Evolutionary conservation across 202 grass and related monocot species (phyloP).

Genomic region (Panicum virgatum): DNA sequence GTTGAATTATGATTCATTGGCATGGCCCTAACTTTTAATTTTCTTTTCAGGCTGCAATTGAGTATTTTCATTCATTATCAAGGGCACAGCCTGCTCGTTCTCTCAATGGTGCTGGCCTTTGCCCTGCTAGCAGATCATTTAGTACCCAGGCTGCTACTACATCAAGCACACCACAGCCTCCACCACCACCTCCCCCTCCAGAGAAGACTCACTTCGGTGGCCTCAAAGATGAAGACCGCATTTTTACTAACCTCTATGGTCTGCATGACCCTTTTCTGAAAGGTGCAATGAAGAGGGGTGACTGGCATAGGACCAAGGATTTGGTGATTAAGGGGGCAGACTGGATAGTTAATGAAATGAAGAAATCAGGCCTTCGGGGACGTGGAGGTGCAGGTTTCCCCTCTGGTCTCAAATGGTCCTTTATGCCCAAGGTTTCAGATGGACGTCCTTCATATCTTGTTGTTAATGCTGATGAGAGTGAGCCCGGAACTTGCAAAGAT

Average conservation of each 20-base stretch:
- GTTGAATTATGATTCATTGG: slow-evolving; percentile 6
- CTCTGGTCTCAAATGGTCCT: slow-evolving; percentile 97
- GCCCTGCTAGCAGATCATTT: slow-evolving; percentile 44
- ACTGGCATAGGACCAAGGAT: slow-evolving; percentile 96
- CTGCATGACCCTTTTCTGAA: slow-evolving; percentile 91
- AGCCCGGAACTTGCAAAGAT: slow-evolving; percentile 97
- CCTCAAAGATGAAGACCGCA: slow-evolving; percentile 87
- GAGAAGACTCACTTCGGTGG: slow-evolving; percentile 93
- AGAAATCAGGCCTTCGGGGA: slow-evolving; percentile 89
- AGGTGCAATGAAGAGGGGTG: slow-evolving; percentile 93
- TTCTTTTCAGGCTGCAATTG: slow-evolving; percentile 42
- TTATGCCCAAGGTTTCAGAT: slow-evolving; percentile 99
- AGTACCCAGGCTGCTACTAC: slow-evolving; percentile 63
- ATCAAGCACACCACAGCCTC: slow-evolving; percentile 70
- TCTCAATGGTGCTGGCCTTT: slow-evolving; percentile 13
- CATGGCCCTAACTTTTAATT: not conserved
- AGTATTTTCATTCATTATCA: slow-evolving; percentile 47
- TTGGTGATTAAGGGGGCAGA: slow-evolving; percentile 86
- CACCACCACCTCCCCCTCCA: slow-evolving; percentile 67
- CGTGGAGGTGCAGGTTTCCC: slow-evolving; percentile 97
- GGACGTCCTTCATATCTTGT: slow-evolving; percentile 95
- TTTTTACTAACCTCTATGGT: slow-evolving; percentile 95
- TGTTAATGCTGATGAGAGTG: slow-evolving; percentile 99
- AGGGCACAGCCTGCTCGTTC: slow-evolving; percentile 44
- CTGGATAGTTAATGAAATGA: slow-evolving; percentile 98